Evolutionary conservation across 163 green algal species (phyloP).

Genomic region (Prototheca cutis): DNA sequence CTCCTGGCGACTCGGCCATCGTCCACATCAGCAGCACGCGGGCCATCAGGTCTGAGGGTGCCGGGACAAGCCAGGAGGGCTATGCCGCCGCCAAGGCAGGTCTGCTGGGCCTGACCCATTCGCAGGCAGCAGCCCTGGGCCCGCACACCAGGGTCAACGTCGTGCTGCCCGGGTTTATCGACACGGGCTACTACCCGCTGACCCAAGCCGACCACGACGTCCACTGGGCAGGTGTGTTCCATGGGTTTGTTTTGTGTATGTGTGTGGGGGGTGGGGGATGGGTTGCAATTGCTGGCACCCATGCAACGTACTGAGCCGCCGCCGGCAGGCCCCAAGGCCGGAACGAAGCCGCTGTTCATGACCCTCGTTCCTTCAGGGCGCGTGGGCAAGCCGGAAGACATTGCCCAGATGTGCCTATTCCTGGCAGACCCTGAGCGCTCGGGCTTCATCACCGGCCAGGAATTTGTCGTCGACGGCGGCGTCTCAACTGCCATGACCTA

Average conservation of each 20-base stretch:
- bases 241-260: no score
- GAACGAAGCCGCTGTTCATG: no score
- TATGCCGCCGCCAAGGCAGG: conserved; percentile 45
- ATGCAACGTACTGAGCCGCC: no score
- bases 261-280: no score
- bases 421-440: conserved; percentile 21
- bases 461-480: conserved; percentile 35
- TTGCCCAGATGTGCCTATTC: conserved; percentile 38
- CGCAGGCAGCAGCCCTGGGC: conserved; percentile 19
- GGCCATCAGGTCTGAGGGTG: conserved; percentile 1
- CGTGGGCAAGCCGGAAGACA: conserved; percentile 31
- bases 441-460: conserved; percentile 46
- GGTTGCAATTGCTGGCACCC: no score
- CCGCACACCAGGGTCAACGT: conserved; percentile 30
- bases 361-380: no score
- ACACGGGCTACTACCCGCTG: conserved; percentile 26
- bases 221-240: conserved; percentile 36
- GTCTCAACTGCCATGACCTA: conserved; percentile 33
- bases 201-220: conserved; percentile 31
- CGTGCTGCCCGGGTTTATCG: conserved; percentile 45
- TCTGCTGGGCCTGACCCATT: conserved; percentile 42
- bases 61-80: conserved; percentile 20
- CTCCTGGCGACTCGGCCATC: conserved; percentile 22
- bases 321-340: no score
- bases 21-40: conserved; percentile 41